Percentiles rank a stretch among this genome's conserved stretches.
phyloP scores from a whole-genome alignment of 139 green algal species.

The Closterium sp. region DNA sequence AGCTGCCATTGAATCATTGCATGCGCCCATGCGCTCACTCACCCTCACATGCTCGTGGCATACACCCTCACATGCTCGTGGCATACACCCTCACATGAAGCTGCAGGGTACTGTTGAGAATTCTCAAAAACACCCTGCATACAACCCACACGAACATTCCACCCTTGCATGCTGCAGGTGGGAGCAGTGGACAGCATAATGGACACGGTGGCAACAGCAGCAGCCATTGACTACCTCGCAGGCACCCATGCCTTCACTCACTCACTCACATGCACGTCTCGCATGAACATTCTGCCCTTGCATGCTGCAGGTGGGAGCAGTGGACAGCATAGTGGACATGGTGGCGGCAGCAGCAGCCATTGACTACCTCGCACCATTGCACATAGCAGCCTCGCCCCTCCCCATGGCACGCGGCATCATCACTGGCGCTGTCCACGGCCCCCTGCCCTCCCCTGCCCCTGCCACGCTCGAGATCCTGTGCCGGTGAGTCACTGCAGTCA shows the following conservation, averaged over 20 bases:
- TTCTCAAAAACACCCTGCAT: too few relatives aligned
- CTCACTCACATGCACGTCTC: background rate
- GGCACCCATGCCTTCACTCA: background rate
- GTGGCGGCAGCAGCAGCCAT: constrained; percentile 29
- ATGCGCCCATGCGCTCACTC: too few relatives aligned
- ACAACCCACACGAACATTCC: too few relatives aligned
- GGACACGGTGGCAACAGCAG: constrained; percentile 31
- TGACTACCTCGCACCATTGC: background rate
- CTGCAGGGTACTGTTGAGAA: too few relatives aligned
- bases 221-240: constrained; percentile 35
- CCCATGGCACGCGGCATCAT: background rate
- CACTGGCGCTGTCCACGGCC: too few relatives aligned
- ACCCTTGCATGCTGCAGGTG: constrained; percentile 13
- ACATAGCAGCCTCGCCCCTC: background rate
- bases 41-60: too few relatives aligned
- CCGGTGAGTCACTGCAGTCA: background rate
- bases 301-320: constrained; percentile 23
- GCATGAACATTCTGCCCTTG: too few relatives aligned
- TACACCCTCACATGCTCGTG: too few relatives aligned
- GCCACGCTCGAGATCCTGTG: constrained; percentile 11
- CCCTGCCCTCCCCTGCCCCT: constrained; percentile 5
- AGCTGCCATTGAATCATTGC: too few relatives aligned
- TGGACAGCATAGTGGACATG: constrained; percentile 49
- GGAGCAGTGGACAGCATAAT: constrained; percentile 45
- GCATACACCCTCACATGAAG: too few relatives aligned